Evolutionary conservation across 2,329 filamentous ascomycete species (phyloP).

Genomic region (Colletotrichum sp.): DNA sequence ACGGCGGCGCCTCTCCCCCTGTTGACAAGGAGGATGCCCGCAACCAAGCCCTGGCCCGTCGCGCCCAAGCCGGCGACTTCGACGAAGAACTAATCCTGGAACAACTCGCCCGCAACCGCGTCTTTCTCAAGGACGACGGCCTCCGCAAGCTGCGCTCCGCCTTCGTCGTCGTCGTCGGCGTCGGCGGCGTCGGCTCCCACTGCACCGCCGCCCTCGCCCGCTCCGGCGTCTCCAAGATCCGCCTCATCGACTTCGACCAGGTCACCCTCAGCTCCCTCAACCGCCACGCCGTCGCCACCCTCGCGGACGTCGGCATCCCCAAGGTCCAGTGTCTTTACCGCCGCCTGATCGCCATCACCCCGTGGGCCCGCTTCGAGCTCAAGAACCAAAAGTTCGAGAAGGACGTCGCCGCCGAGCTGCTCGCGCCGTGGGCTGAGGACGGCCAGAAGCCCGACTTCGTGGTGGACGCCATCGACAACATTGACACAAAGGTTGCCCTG

Average conservation of each 20-base stretch:
- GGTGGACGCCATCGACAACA: constrained; percentile 98
- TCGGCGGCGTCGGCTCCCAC: constrained; percentile 94
- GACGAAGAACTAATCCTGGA: constrained; percentile 87
- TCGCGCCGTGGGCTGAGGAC: constrained; percentile 68
- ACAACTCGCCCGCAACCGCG: constrained; percentile 90
- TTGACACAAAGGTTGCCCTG: constrained; percentile 92
- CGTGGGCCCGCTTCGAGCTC: constrained; percentile 91
- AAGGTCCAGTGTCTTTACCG: constrained; percentile 88
- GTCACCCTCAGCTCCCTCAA: constrained; percentile 94
- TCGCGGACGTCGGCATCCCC: constrained; percentile 90
- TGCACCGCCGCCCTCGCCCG: constrained; percentile 84
- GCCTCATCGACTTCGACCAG: constrained; percentile 96
- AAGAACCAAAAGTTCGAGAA: constrained; percentile 83
- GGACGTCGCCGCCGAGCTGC: constrained; percentile 66
- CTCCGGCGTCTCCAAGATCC: constrained; percentile 85
- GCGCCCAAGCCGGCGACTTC: constrained; percentile 68
- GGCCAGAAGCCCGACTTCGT: constrained; percentile 79
- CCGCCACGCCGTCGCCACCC: constrained; percentile 91
- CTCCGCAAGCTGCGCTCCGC: constrained; percentile 79
- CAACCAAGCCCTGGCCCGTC: constrained; percentile 61
- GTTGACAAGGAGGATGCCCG: constrained; percentile 66
- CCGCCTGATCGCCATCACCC: constrained; percentile 83
- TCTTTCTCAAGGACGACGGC: constrained; percentile 85
- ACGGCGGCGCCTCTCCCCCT: constrained; percentile 56
- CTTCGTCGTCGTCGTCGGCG: constrained; percentile 89